A percentile compares a stretch with the other conserved stretches of the same genome.
These are phyloP conservation scores for Lachancea cidri DNA, from an alignment of 805 yeast species.

Conservation along the genomic window DNA sequence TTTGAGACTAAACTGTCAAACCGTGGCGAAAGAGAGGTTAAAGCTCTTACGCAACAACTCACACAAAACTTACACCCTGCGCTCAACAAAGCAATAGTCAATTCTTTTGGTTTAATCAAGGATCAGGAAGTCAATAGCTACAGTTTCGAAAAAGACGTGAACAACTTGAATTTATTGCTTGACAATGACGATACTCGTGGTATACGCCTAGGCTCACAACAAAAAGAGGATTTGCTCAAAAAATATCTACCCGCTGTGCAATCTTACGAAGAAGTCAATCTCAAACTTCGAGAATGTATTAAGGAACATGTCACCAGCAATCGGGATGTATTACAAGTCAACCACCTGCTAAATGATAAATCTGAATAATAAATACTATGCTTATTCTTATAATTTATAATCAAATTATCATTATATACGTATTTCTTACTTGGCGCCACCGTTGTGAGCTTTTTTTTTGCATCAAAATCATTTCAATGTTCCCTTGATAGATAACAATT, in stretches of 20 bases:
- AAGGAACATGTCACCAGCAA: background rate
- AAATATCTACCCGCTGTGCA: slow-evolving; percentile 2
- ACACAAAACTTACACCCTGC: slow-evolving; percentile 25
- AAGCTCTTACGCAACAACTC: slow-evolving; percentile 17
- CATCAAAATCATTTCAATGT: background rate
- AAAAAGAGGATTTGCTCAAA: background rate
- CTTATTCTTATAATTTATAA: too few species aligned
- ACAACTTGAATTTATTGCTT: slow-evolving; percentile 3
- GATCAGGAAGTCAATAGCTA: slow-evolving; percentile 8
- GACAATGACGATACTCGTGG: background rate
- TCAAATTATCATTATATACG: background rate
- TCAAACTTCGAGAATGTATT: background rate
- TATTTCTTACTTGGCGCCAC: background rate
- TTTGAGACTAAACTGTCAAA: slow-evolving; percentile 6
- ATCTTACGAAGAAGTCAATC: background rate
- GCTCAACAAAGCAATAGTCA: slow-evolving; percentile 25
- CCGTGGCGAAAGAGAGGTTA: slow-evolving; percentile 12
- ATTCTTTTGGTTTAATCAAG: slow-evolving; percentile 23
- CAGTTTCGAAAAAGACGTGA: slow-evolving; percentile 7
- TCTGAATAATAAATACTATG: too few species aligned
- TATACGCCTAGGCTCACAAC: background rate
- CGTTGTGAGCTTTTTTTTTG: background rate
- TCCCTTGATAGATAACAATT: background rate
- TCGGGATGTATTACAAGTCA: background rate
- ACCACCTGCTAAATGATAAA: too few species aligned